Conservation (phyloP, 2,329 filamentous ascomycete species). For the Colletotrichum musicola region DNA sequence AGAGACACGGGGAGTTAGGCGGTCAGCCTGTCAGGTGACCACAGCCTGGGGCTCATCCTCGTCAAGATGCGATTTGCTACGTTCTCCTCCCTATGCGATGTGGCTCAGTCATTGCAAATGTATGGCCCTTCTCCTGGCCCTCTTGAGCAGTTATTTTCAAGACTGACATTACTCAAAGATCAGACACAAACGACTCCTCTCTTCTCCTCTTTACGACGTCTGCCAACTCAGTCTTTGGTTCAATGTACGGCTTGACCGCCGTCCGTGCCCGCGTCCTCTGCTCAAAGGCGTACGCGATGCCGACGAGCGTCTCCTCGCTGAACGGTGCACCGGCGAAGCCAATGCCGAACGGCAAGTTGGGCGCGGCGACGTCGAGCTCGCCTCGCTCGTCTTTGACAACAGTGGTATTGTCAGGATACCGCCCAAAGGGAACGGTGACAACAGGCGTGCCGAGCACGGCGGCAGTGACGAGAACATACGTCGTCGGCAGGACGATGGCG, state of each 20-base stretch:
- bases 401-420: constrained; percentile 63
- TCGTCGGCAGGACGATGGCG: constrained; percentile 71
- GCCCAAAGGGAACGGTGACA: constrained; percentile 73
- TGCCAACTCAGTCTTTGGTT: constrained; percentile 47
- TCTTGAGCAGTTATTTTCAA: too few relatives aligned
- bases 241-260: constrained; percentile 45
- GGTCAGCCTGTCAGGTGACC: too few relatives aligned
- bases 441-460: constrained; percentile 71
- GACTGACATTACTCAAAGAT: neutral
- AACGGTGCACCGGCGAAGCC: constrained; percentile 72
- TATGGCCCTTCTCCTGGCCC: too few relatives aligned
- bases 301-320: constrained; percentile 72
- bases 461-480: constrained; percentile 59
- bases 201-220: constrained; percentile 39
- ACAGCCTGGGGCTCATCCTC: too few relatives aligned
- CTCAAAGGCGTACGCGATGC: constrained; percentile 77
- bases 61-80: too few relatives aligned
- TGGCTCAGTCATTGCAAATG: too few relatives aligned
- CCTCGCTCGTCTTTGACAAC: constrained; percentile 60
- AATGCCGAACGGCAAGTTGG: constrained; percentile 71
- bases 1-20: too few relatives aligned
- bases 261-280: constrained; percentile 60
- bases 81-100: too few relatives aligned
- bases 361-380: constrained; percentile 64
- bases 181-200: neutral